phyloP scores from a whole-genome alignment of 2,329 filamentous ascomycete genomes.

The Ophiocordyceps australis region DNA sequence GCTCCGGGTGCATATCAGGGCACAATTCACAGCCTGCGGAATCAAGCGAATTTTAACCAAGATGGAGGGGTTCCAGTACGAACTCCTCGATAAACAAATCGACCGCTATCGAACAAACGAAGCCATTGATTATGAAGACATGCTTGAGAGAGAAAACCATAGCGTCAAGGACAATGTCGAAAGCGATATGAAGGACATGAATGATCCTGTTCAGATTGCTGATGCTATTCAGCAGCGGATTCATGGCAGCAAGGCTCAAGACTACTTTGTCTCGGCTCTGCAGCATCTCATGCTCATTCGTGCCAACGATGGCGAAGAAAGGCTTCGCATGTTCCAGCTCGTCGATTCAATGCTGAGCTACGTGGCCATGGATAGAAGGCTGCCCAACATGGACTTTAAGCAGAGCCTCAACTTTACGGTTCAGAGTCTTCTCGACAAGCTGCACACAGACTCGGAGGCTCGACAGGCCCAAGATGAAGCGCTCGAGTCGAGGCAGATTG shows the following conservation, averaged over 20 bases:
- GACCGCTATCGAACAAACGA: conserved; percentile 87
- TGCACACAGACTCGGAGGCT: conserved; percentile 92
- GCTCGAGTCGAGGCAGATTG: conserved; percentile 76
- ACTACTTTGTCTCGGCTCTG: conserved; percentile 90
- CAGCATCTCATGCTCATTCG: conserved; percentile 89
- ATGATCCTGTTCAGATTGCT: conserved; percentile 80
- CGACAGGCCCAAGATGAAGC: conserved; percentile 84
- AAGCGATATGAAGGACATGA: conserved; percentile 77
- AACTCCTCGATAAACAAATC: conserved; percentile 95
- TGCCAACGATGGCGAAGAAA: conserved; percentile 81
- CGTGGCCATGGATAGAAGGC: conserved; percentile 88
- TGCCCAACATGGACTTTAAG: conserved; percentile 95
- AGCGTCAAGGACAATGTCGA: conserved; percentile 81
- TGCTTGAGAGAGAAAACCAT: conserved; percentile 78
- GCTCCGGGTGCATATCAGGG: conserved; percentile 80
- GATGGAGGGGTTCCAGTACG: conserved; percentile 98
- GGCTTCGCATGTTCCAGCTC: conserved; percentile 87
- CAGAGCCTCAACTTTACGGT: conserved; percentile 96
- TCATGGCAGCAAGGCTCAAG: conserved; percentile 67
- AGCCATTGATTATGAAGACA: conserved; percentile 94
- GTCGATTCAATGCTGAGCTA: conserved; percentile 99
- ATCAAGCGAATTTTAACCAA: conserved; percentile 88
- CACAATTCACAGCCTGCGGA: conserved; percentile 89
- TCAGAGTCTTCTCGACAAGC: conserved; percentile 81
- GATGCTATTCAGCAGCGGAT: conserved; percentile 83